These are phyloP conservation scores for Cladosporium sp. DNA, from an alignment of 2,329 filamentous ascomycete species.

Conservation along the genomic window DNA sequence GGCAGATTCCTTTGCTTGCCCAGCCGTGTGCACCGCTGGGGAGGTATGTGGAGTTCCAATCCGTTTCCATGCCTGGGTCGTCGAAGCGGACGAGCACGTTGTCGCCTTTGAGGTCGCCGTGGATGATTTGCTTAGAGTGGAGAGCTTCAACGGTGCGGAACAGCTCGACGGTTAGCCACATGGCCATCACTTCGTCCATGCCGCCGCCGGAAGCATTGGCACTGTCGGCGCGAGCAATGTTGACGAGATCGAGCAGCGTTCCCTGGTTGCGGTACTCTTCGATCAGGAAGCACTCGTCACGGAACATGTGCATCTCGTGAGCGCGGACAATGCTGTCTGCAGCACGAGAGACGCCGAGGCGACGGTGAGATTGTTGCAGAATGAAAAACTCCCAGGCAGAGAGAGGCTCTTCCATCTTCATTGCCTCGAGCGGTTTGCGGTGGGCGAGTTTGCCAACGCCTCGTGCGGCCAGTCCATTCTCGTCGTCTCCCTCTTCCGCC, in stretches of 20 bases:
- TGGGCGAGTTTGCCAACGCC: conserved; percentile 56
- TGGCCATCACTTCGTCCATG: conserved; percentile 85
- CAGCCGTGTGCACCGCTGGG: conserved; percentile 73
- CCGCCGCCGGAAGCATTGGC: conserved; percentile 55
- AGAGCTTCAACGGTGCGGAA: conserved; percentile 84
- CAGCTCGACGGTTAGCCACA: conserved; percentile 93
- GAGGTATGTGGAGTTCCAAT: conserved; percentile 61
- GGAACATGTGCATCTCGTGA: conserved; percentile 87
- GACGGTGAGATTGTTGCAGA: conserved; percentile 73
- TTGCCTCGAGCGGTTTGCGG: conserved; percentile 66
- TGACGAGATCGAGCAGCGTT: conserved; percentile 91
- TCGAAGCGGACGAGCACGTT: conserved; percentile 89
- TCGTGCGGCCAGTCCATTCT: conserved; percentile 37
- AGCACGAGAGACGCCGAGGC: conserved; percentile 65
- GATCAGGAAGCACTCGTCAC: conserved; percentile 83
- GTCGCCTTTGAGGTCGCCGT: conserved; percentile 92
- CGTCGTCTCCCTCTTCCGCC: conserved; percentile 36
- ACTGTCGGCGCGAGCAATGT: conserved; percentile 62
- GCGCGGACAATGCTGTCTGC: conserved; percentile 74
- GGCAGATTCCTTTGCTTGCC: conserved; percentile 69
- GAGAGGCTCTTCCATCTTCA: conserved; percentile 91
- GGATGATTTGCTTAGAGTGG: conserved; percentile 72
- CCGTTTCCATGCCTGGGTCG: conserved; percentile 33
- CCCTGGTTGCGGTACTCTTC: conserved; percentile 85
- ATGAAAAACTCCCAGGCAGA: conserved; percentile 96